Percentiles rank a stretch among this genome's conserved stretches.
These are phyloP conservation scores for Echinochloa phyllopogon DNA, from an alignment of 176 grass and related monocot genomes.

Conservation along the genomic window DNA sequence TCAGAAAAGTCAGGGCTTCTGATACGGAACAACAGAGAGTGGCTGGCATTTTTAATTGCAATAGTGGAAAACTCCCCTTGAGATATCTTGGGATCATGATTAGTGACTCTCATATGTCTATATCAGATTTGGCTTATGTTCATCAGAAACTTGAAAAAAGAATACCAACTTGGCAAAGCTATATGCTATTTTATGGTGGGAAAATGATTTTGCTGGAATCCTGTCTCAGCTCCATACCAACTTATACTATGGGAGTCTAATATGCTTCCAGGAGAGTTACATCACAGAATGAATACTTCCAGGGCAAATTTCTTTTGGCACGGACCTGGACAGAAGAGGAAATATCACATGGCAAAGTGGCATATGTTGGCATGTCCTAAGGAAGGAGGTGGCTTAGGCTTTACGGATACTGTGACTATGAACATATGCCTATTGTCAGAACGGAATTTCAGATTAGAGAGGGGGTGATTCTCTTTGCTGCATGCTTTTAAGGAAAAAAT, in stretches of 20 bases:
- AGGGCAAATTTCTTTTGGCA: neutral
- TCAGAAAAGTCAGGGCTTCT: neutral
- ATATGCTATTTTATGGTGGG: neutral
- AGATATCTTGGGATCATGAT: too few relatives aligned
- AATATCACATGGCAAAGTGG: neutral
- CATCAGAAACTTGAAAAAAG: neutral
- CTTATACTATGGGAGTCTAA: neutral
- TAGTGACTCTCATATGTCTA: too few relatives aligned
- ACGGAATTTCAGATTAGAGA: too few relatives aligned
- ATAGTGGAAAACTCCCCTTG: neutral
- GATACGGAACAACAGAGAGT: neutral
- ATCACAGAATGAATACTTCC: too few relatives aligned
- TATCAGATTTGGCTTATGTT: too few relatives aligned
- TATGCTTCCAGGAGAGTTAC: too few relatives aligned
- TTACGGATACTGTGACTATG: too few relatives aligned
- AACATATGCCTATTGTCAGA: too few relatives aligned
- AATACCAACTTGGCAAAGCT: neutral
- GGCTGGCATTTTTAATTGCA: neutral
- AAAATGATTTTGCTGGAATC: neutral
- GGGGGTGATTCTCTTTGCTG: too few relatives aligned
- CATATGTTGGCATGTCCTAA: too few relatives aligned
- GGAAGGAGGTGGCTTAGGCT: too few relatives aligned
- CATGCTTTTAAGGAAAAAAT: too few relatives aligned
- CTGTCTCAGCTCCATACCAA: neutral
- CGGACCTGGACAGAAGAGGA: neutral